Percentiles rank a stretch among this genome's conserved stretches.
These are phyloP conservation scores for Pleurotus djamor DNA, from an alignment of 768 basidiomycete species.

Conservation along the genomic window DNA sequence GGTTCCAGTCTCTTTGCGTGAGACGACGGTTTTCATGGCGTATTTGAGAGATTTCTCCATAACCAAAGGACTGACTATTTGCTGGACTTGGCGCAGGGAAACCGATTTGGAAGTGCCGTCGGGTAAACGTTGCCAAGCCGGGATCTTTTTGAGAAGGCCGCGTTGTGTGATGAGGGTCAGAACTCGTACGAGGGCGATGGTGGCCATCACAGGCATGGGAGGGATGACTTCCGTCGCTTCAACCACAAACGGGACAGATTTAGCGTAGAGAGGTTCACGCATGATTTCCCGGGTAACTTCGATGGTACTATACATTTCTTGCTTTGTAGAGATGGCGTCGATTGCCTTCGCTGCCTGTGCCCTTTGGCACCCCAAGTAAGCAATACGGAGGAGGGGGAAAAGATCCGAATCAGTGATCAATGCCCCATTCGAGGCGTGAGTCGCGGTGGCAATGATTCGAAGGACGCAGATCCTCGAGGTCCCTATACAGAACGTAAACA, in stretches of 20 bases:
- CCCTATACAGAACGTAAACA: conserved; percentile 10
- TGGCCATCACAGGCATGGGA: conserved; percentile 15
- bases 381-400: conserved; percentile 21
- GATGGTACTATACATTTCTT: background rate
- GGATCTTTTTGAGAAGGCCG: conserved; percentile 16
- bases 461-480: conserved; percentile 20
- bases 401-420: conserved; percentile 18
- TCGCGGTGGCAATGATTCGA: conserved; percentile 21
- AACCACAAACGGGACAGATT: background rate
- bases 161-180: conserved; percentile 25
- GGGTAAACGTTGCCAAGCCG: conserved; percentile 18
- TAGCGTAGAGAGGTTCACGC: background rate
- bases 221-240: background rate
- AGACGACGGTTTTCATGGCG: conserved; percentile 16
- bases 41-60: conserved; percentile 19
- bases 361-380: conserved; percentile 16
- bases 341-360: conserved; percentile 6
- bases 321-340: background rate
- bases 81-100: conserved; percentile 19
- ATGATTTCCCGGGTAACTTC: background rate
- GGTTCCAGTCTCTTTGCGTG: conserved; percentile 18
- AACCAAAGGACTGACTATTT: conserved; percentile 19
- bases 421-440: conserved; percentile 10
- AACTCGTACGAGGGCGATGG: conserved; percentile 21
- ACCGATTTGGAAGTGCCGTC: conserved; percentile 14